phyloP scores from a whole-genome alignment of 1,284 basidiomycete species.

The Ustilago nuda region DNA sequence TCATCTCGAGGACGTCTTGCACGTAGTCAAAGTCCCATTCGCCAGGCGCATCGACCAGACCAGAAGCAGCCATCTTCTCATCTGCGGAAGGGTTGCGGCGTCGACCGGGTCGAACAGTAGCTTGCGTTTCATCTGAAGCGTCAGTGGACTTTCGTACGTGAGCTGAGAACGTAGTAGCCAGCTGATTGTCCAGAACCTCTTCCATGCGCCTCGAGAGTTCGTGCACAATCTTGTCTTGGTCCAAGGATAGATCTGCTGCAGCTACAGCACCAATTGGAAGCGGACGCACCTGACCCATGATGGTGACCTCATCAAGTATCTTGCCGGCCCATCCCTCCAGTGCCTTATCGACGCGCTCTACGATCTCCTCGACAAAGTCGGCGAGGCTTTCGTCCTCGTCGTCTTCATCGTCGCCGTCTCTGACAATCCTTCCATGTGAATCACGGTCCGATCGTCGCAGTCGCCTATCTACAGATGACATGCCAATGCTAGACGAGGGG shows the following conservation, averaged over 20 bases:
- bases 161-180: constrained; percentile 13
- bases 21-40: constrained; percentile 64
- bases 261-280: constrained; percentile 12
- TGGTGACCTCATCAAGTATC: constrained; percentile 64
- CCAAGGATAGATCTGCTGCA: constrained; percentile 5
- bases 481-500: constrained; percentile 15
- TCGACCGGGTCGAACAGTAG: constrained; percentile 30
- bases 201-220: constrained; percentile 39
- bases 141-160: constrained; percentile 28
- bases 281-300: constrained; percentile 63
- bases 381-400: constrained; percentile 53
- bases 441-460: constrained; percentile 7
- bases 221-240: constrained; percentile 34
- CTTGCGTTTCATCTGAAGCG: constrained; percentile 50
- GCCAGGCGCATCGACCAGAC: constrained; percentile 41
- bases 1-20: constrained; percentile 51
- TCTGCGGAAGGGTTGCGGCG: constrained; percentile 7
- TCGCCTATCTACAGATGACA: constrained; percentile 30
- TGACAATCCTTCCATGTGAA: not conserved
- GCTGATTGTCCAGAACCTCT: constrained; percentile 23
- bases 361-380: constrained; percentile 63
- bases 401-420: constrained; percentile 14
- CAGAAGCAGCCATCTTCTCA: constrained; percentile 23
- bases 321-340: constrained; percentile 65
- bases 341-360: constrained; percentile 53